Evolutionary conservation across 2,329 filamentous ascomycete genomes (phyloP), one percentile per base, ranked within the genome.

Genomic region (Helotiales sp.): DNA sequence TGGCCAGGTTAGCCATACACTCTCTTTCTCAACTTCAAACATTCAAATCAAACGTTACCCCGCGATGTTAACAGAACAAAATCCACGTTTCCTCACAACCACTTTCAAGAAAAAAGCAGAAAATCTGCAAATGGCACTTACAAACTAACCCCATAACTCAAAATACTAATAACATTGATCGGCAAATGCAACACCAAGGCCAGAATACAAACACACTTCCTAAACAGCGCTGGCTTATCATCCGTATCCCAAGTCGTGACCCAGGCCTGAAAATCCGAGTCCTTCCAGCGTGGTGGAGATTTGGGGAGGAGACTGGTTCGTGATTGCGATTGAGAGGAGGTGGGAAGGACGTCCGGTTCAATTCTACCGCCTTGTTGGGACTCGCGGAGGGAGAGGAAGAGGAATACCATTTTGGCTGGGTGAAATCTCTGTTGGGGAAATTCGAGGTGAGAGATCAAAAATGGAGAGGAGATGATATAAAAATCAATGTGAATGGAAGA

Each of bases 111-210:
- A n/a, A n/a, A n/a, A n/a, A n/a, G n/a, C n/a, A n/a, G n/a, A n/a
- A n/a, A n/a, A n/a, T n/a, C n/a, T n/a, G n/a, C n/a, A n/a, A n/a
- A n/a, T n/a, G n/a, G 15, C 15, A 34, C 2, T 25, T 25, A 19
- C n/a, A 57, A 17, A 22, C 55, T 52, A 25, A 59, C 8, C 13
- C 56, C 57, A 53, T 56, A 57, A 30, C 54, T 59, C 44, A 59
- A 15, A 22, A 62, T 52, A 33, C 33, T 40, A 8, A 62, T 42
- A 1, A 57, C 10, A 50, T 59, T 62, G 5, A 59, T 54, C 33
- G 59, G 54, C 5, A 62, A 12, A 50, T 62, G 59, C 12, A 62
- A 29, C 1, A 42, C 15, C 22, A 62, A 42, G 5, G 59, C 59
- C 12, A 59, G 27, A 1, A 49, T 25, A 17, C 59, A 62, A 9